Evolutionary conservation across 305 asterid species (phyloP).

Genomic region (Nicotiana rustica): DNA sequence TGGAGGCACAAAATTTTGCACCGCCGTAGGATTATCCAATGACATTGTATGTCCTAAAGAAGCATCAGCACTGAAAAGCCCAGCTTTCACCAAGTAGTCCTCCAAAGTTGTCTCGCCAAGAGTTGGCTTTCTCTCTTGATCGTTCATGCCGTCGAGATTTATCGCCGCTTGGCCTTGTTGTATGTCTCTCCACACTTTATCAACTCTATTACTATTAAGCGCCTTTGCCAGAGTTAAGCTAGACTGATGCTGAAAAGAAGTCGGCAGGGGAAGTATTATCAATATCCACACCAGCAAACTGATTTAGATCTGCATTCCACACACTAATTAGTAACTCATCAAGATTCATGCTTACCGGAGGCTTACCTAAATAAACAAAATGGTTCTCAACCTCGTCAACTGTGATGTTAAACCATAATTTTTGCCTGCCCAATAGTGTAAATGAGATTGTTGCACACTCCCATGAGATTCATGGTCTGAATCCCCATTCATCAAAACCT

Average conservation of each 20-base stretch:
- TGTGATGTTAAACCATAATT: slow-evolving; percentile 74
- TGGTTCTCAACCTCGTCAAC: slow-evolving; percentile 64
- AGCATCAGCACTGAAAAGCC: slow-evolving; percentile 63
- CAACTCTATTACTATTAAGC: slow-evolving; percentile 64
- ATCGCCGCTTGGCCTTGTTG: slow-evolving; percentile 59
- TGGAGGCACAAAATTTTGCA: slow-evolving; percentile 53
- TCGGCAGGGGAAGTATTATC: slow-evolving; percentile 51
- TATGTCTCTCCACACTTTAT: slow-evolving; percentile 78
- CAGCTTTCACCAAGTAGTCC: slow-evolving; percentile 82
- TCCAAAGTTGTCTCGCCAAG: slow-evolving; percentile 84
- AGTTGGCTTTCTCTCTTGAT: slow-evolving; percentile 54
- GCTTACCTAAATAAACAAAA: slow-evolving; percentile 64
- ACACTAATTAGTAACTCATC: slow-evolving; percentile 71
- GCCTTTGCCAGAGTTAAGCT: slow-evolving; percentile 70
- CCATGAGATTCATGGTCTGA: slow-evolving; percentile 75
- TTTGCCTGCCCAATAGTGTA: slow-evolving; percentile 50
- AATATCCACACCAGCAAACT: slow-evolving; percentile 44
- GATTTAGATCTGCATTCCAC: slow-evolving; percentile 57
- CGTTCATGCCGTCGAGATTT: slow-evolving; percentile 42
- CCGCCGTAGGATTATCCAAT: slow-evolving; percentile 56
- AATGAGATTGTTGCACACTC: slow-evolving; percentile 60
- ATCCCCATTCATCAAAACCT: slow-evolving; percentile 66
- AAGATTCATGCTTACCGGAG: slow-evolving; percentile 71
- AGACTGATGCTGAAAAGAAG: slow-evolving; percentile 69
- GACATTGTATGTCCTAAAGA: slow-evolving; percentile 66